These are phyloP conservation scores for Aspergillus ochraceoroseus DNA, from an alignment of 2,329 filamentous ascomycete species.

Conservation along the genomic window DNA sequence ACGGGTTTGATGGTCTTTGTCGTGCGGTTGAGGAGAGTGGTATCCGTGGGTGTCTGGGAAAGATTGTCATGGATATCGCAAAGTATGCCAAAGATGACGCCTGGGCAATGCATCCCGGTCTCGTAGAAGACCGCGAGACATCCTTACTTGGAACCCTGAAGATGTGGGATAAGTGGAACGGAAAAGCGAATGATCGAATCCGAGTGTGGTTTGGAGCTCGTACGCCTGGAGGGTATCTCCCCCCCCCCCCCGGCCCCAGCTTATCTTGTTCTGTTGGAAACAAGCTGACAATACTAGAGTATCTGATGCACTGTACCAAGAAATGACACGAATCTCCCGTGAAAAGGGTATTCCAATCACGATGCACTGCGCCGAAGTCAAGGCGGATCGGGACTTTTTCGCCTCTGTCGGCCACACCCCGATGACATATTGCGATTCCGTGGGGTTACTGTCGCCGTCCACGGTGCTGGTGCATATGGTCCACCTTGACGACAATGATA, in stretches of 20 bases:
- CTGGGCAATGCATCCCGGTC: conserved; percentile 44
- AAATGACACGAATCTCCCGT: conserved; percentile 41
- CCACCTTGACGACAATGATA: conserved; percentile 47
- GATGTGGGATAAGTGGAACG: conserved; percentile 36
- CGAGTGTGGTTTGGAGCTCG: conserved; percentile 48
- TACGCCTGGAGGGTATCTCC: conserved; percentile 44
- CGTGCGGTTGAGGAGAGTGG: conserved; percentile 44
- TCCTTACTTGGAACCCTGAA: conserved; percentile 40
- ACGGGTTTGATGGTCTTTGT: conserved; percentile 46
- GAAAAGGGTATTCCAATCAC: conserved; percentile 44
- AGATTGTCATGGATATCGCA: conserved; percentile 45
- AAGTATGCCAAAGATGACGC: conserved; percentile 42
- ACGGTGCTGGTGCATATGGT: conserved; percentile 53
- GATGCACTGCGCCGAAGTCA: conserved; percentile 45
- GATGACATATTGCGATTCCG: conserved; percentile 40
- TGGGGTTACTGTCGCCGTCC: conserved; percentile 38
- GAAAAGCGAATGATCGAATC: conserved; percentile 40
- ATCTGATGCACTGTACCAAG: conserved; percentile 36
- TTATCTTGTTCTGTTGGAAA: conserved; percentile 2
- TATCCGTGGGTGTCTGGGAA: conserved; percentile 44
- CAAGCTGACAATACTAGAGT: conserved; percentile 18
- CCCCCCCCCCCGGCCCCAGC: too few relatives aligned
- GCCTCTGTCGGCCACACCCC: conserved; percentile 34
- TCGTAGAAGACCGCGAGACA: conserved; percentile 41
- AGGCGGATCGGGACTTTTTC: conserved; percentile 14